Evolutionary conservation across 805 yeast species (phyloP), one percentile per base, ranked within the genome.

Genomic region (Starmera caribaea): DNA sequence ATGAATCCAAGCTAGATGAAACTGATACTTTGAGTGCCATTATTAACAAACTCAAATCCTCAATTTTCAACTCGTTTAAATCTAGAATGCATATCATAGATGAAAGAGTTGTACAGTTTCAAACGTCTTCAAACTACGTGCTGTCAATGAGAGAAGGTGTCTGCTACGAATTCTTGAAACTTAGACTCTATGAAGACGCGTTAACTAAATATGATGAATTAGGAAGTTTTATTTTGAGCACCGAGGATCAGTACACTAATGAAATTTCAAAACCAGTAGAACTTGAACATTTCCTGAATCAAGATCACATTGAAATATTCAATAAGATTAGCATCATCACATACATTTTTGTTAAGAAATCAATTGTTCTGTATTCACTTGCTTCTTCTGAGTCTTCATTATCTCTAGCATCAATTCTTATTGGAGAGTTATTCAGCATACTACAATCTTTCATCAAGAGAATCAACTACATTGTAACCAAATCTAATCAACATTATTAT

Each of bases 121-220:
- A 29, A 29, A 15, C n/a, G 2, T 15, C 5, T 29, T 35, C 24
- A 10, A n/a, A 13, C 26, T 21, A 21, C 6, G 16, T 10, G 12
- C 29, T 73, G 37, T 61, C 63, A 13, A 57, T 65, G 45, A 69
- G 70, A 43, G 74, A 77, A 39, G 68, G 70, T 7, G 54, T 78
- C 34, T 81, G 80, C 0, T 57, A 68, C 28, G 63, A 75, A 3
- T 68, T 74, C 41, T 72, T 71, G 40, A 71, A 71, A 35, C 65
- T 85, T 61, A 68, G 70, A 21, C 67, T 82, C 17, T 57, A 65
- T 21, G 81, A 79, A 24, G 89, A 83, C 38, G 69, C 90, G 0
- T 53, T 80, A 30, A 58, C 54, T 4, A 67, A 71, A 16, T 80
- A 76, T 45, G 70, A 72, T 28, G 26, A 21, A 5, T 9, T 21